These are phyloP conservation scores for Alternaria brassicae DNA, from an alignment of 2,329 filamentous ascomycete species.

Conservation along the genomic window DNA sequence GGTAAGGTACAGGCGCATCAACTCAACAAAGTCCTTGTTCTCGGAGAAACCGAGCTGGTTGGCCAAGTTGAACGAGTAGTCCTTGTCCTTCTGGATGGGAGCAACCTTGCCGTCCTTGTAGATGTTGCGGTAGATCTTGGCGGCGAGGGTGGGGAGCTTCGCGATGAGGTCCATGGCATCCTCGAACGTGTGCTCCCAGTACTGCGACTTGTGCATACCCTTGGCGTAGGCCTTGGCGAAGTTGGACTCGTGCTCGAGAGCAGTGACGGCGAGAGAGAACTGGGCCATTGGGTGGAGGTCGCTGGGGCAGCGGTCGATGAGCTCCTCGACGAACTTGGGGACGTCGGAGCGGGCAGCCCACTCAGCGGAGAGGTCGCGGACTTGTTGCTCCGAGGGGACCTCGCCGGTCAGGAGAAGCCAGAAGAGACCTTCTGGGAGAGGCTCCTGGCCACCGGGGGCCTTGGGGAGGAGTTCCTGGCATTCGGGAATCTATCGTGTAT, in stretches of 20 bases:
- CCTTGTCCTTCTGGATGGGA: conserved; percentile 96
- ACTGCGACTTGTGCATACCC: conserved; percentile 99
- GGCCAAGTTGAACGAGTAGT: conserved; percentile 99
- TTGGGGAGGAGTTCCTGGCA: conserved; percentile 98
- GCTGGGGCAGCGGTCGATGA: conserved; percentile 99
- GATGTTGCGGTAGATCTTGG: conserved; percentile 99
- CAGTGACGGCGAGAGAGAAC: conserved; percentile 96
- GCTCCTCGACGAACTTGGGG: conserved; percentile 98
- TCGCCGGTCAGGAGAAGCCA: conserved; percentile 99
- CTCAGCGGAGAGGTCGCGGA: conserved; percentile 96
- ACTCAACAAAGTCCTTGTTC: conserved; percentile 96
- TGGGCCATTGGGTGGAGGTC: conserved; percentile 99
- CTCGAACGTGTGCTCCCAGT: conserved; percentile 99
- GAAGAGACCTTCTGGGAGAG: conserved; percentile 98
- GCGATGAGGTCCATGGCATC: conserved; percentile 99
- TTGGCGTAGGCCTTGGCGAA: conserved; percentile 99
- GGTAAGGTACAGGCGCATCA: conserved; percentile 98
- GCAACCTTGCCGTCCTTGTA: conserved; percentile 99
- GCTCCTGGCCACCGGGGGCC: conserved; percentile 94
- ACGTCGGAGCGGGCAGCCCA: conserved; percentile 97
- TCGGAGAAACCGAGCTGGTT: conserved; percentile 97
- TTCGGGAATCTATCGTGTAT: conserved; percentile 76
- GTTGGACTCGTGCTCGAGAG: conserved; percentile 96
- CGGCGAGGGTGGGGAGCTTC: conserved; percentile 97
- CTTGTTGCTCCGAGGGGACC: conserved; percentile 97